phyloP scores from a whole-genome alignment of 306 rosid genomes.

The Ormosia semicastrata region DNA sequence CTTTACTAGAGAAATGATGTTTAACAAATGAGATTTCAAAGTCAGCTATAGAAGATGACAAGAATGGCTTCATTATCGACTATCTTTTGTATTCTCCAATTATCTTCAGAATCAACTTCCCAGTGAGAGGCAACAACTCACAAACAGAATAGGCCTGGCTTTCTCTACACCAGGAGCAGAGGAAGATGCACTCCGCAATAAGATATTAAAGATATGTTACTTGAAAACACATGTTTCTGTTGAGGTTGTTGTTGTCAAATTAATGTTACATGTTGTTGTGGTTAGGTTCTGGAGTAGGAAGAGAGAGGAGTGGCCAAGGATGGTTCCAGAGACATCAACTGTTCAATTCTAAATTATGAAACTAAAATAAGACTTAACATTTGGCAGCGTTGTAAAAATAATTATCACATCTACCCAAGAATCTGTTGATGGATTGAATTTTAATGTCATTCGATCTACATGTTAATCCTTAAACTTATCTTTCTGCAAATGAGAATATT shows the following conservation, averaged over 20 bases:
- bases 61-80: constrained; percentile 15
- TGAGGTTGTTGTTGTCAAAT: not conserved
- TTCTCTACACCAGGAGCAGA: constrained; percentile 59
- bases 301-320: constrained; percentile 80
- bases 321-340: constrained; percentile 67
- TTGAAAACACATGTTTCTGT: not conserved
- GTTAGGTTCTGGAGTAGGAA: constrained; percentile 76
- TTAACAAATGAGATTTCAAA: not conserved
- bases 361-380: not conserved
- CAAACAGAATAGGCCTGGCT: constrained; percentile 48
- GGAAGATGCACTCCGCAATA: constrained; percentile 84
- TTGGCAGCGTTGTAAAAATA: not conserved
- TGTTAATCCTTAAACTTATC: not conserved
- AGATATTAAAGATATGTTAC: not conserved
- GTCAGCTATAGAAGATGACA: not conserved
- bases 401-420: too few relatives aligned
- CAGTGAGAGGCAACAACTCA: not conserved
- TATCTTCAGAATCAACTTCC: too few relatives aligned
- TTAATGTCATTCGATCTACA: too few relatives aligned
- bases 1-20: not conserved
- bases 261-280: not conserved
- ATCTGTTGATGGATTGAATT: too few relatives aligned
- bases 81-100: constrained; percentile 12
- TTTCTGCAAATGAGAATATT: not conserved
- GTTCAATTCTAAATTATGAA: not conserved